phyloP scores from a whole-genome alignment of 202 grass and related monocot genomes.

The Hordeum pubiflorum region DNA sequence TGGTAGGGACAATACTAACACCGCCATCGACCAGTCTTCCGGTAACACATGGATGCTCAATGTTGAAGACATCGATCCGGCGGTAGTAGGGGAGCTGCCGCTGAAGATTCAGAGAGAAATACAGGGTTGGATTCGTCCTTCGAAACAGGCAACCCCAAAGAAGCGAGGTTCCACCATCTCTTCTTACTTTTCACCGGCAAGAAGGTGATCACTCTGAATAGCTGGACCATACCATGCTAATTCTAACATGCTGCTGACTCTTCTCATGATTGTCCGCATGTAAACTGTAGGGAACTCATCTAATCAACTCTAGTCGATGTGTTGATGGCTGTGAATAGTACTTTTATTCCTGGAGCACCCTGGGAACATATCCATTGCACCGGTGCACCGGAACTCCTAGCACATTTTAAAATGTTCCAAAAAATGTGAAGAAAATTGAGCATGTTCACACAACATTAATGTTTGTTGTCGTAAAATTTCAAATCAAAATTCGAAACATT shows the following conservation, averaged over 20 bases:
- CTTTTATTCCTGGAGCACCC: background rate
- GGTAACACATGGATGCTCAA: conserved; percentile 47
- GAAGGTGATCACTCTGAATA: conserved; percentile 11
- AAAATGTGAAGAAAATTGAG: too few species aligned
- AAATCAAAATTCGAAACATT: too few species aligned
- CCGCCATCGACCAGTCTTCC: background rate
- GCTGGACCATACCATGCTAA: background rate
- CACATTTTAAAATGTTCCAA: too few species aligned
- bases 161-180: conserved; percentile 55
- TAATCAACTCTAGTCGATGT: background rate
- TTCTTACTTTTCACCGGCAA: conserved; percentile 61
- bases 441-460: too few species aligned
- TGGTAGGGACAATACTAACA: background rate
- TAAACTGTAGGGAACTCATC: background rate
- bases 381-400: too few species aligned
- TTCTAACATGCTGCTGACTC: background rate
- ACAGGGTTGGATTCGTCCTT: conserved; percentile 53
- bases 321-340: background rate
- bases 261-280: background rate
- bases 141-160: conserved; percentile 44
- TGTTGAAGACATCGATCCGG: conserved; percentile 73
- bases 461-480: too few species aligned
- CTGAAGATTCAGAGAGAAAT: conserved; percentile 75
- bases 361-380: too few species aligned
- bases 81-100: conserved; percentile 71